Percentiles rank a stretch among this genome's conserved stretches.
phyloP scores from a whole-genome alignment of 1,284 basidiomycete species.

The Chondrostereum purpureum region DNA sequence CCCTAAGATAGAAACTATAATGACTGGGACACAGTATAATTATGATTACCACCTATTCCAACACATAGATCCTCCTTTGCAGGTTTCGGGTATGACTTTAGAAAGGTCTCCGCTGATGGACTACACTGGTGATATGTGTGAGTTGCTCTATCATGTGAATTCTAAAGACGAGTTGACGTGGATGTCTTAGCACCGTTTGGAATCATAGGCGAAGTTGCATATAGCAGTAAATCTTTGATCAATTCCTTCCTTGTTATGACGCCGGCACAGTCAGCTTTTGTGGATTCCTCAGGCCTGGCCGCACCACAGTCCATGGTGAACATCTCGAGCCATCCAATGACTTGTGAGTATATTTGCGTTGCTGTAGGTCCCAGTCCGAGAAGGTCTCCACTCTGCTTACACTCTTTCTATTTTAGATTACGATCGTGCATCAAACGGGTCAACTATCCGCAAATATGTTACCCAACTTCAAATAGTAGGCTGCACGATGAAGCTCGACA shows the following conservation, averaged over 20 bases:
- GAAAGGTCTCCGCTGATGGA: neutral
- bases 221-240: neutral
- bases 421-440: too few species aligned
- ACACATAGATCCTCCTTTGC: neutral
- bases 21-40: neutral
- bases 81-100: neutral
- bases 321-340: neutral
- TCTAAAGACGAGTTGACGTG: too few species aligned
- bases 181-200: neutral
- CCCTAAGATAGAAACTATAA: neutral
- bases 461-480: neutral
- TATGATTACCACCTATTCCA: neutral
- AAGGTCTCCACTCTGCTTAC: neutral
- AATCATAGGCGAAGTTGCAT: neutral
- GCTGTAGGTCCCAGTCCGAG: too few species aligned
- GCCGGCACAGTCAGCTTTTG: neutral
- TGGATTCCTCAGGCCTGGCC: neutral
- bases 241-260: neutral
- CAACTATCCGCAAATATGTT: neutral
- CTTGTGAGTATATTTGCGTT: neutral
- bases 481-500: neutral
- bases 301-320: neutral
- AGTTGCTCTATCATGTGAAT: neutral
- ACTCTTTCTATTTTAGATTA: neutral
- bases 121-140: neutral